phyloP scores from a whole-genome alignment of 306 rosid species.

The Citrullus colocynthis region DNA sequence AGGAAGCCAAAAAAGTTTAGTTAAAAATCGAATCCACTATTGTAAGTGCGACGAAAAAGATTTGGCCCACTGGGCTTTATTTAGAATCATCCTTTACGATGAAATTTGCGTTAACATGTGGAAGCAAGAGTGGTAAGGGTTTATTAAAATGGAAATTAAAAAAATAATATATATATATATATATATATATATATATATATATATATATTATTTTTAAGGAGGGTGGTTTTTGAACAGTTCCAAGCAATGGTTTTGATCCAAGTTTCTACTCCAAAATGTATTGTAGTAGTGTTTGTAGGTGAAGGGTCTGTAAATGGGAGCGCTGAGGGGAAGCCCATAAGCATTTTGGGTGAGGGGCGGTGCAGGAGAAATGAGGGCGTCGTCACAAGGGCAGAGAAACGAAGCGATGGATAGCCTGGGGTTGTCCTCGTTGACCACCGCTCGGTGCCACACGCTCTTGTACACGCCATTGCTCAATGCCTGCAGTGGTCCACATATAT shows the following conservation, averaged over 20 bases:
- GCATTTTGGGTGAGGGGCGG: constrained; percentile 22
- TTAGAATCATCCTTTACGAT: too few relatives aligned
- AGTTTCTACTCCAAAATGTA: constrained; percentile 74
- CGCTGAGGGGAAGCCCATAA: constrained; percentile 10
- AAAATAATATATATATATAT: too few relatives aligned
- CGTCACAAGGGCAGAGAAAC: constrained; percentile 52
- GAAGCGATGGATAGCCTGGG: constrained; percentile 86
- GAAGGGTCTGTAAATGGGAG: constrained; percentile 36
- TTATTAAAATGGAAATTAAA: neutral
- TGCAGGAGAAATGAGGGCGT: constrained; percentile 62
- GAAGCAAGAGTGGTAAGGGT: too few relatives aligned
- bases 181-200: too few relatives aligned
- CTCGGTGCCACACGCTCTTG: constrained; percentile 93
- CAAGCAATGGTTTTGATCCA: constrained; percentile 61
- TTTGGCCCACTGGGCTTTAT: too few relatives aligned
- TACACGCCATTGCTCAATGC: constrained; percentile 80
- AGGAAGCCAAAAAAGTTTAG: too few relatives aligned
- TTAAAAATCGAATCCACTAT: too few relatives aligned
- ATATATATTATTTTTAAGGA: neutral
- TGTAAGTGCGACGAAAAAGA: too few relatives aligned
- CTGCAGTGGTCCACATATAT: constrained; percentile 16
- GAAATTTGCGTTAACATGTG: neutral
- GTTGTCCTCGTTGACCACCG: constrained; percentile 51
- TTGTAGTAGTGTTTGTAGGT: constrained; percentile 65
- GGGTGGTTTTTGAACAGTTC: constrained; percentile 46